phyloP scores from a whole-genome alignment of 2,329 filamentous ascomycete species.

The Chaetomium sp. region DNA sequence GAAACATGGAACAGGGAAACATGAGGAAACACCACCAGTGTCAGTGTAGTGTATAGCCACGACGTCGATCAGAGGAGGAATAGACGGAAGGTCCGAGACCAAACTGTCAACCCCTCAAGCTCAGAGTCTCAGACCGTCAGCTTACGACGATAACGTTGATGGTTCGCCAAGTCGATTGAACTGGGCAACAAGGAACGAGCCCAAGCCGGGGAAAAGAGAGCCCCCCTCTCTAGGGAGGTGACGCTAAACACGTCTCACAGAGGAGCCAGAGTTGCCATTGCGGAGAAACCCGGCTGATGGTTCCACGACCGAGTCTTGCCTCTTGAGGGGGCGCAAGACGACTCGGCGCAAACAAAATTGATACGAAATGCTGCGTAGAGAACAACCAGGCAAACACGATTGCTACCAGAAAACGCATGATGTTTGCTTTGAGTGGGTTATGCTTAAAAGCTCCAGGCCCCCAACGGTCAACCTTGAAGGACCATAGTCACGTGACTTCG shows the following conservation, averaged over 20 bases:
- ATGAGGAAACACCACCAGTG: constrained; percentile 4
- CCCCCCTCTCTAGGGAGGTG: background rate
- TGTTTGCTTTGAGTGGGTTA: background rate
- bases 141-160: too few species aligned
- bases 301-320: background rate
- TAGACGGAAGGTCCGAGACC: too few species aligned
- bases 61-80: constrained; percentile 5
- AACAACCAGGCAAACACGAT: background rate
- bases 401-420: background rate
- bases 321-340: background rate
- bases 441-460: background rate
- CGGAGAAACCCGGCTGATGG: background rate
- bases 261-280: background rate
- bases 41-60: background rate
- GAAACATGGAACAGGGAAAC: constrained; percentile 2
- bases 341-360: background rate
- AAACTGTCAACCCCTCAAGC: too few species aligned
- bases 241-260: constrained; percentile 13
- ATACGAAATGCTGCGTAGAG: background rate
- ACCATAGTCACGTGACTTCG: constrained; percentile 18
- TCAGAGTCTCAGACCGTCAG: too few species aligned
- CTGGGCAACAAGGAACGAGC: background rate
- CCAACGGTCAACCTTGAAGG: background rate
- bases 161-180: too few species aligned
- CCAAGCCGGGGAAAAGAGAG: too few species aligned